Conservation (phyloP, 106 monocot species). For the Acorus calamus region DNA sequence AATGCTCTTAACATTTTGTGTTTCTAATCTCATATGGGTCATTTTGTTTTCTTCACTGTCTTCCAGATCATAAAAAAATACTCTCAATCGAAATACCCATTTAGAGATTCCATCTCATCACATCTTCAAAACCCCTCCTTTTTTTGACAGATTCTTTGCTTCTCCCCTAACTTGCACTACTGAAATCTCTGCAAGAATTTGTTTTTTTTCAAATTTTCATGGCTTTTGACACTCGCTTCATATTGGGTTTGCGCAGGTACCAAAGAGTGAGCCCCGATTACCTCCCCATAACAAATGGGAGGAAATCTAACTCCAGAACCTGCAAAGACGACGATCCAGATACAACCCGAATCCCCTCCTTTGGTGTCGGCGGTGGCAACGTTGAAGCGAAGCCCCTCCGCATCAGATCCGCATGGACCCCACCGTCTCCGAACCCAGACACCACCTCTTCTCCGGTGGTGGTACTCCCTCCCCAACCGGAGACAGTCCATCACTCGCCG, state of each 20-base stretch:
- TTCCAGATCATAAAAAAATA: too few species aligned
- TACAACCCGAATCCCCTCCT: conserved; percentile 5
- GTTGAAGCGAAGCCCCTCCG: conserved; percentile 5
- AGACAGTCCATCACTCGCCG: too few species aligned
- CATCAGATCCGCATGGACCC: background rate
- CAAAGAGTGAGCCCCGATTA: conserved; percentile 34
- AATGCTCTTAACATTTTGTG: too few species aligned
- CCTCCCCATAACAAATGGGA: conserved; percentile 11
- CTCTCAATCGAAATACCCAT: too few species aligned
- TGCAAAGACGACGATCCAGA: conserved; percentile 9
- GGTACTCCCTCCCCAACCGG: background rate
- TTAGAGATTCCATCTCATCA: too few species aligned
- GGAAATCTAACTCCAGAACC: conserved; percentile 5
- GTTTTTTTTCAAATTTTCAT: background rate
- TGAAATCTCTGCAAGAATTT: too few species aligned
- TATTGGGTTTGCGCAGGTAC: conserved; percentile 10
- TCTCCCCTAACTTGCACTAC: too few species aligned
- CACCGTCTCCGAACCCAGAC: background rate
- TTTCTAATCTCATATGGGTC: too few species aligned
- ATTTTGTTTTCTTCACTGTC: too few species aligned
- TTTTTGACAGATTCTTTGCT: too few species aligned
- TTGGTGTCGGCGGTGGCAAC: conserved; percentile 3
- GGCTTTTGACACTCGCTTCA: background rate
- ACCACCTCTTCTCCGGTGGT: background rate
- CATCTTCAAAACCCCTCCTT: too few species aligned